These are phyloP conservation scores for Nakazawaea populi DNA, from an alignment of 805 yeast genomes.

Conservation along the genomic window DNA sequence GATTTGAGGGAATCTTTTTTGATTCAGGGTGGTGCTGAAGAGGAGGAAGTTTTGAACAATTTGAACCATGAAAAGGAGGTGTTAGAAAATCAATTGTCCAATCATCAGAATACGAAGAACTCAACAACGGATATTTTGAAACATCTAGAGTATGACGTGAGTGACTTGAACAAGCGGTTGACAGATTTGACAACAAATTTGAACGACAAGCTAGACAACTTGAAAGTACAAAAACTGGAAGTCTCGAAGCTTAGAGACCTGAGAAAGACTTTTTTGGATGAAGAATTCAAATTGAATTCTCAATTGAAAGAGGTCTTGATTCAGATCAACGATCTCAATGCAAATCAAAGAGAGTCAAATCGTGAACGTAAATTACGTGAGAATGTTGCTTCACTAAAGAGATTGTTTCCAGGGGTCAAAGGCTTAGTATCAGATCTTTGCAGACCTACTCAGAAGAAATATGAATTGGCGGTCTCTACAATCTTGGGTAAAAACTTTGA, in stretches of 20 bases:
- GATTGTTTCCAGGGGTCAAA: slow-evolving; percentile 77
- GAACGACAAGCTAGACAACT: slow-evolving; percentile 25
- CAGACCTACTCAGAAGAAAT: slow-evolving; percentile 67
- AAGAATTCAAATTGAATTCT: slow-evolving; percentile 58
- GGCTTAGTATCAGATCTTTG: slow-evolving; percentile 80
- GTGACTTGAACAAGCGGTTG: slow-evolving; percentile 22
- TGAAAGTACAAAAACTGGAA: slow-evolving; percentile 21
- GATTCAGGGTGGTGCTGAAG: slow-evolving; percentile 48
- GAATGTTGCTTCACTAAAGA: slow-evolving; percentile 60
- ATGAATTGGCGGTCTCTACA: slow-evolving; percentile 68
- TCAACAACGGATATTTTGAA: slow-evolving; percentile 28
- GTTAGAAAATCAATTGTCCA: slow-evolving; percentile 29
- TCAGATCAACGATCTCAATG: slow-evolving; percentile 65
- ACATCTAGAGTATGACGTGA: slow-evolving; percentile 25
- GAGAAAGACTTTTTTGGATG: slow-evolving; percentile 31
- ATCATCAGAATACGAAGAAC: slow-evolving; percentile 29
- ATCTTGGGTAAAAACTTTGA: slow-evolving; percentile 76
- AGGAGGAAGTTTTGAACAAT: slow-evolving; percentile 41
- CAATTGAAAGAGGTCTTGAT: slow-evolving; percentile 54
- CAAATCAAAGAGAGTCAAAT: slow-evolving; percentile 69
- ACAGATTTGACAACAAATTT: slow-evolving; percentile 20
- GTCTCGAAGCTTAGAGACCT: slow-evolving; percentile 24
- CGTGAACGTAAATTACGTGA: slow-evolving; percentile 69
- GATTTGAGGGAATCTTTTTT: slow-evolving; percentile 50
- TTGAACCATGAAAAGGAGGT: slow-evolving; percentile 39